Percentiles rank a stretch among this genome's conserved stretches.
These are phyloP conservation scores for Porogramme epimiltina DNA, from an alignment of 1,284 basidiomycete species.

Conservation along the genomic window DNA sequence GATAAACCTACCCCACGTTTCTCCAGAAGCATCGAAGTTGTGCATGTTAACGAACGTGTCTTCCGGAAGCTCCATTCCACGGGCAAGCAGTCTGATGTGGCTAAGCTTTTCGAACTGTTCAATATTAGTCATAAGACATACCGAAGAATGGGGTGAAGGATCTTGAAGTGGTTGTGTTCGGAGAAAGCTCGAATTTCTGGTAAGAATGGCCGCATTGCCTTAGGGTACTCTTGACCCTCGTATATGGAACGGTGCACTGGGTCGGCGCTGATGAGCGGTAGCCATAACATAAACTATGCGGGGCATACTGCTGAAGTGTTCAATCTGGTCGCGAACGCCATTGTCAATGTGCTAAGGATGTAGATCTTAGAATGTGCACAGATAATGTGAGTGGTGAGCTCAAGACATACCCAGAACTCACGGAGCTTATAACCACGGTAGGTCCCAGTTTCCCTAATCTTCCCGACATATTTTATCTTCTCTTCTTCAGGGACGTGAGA, in stretches of 20 bases:
- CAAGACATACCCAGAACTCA: conserved; percentile 51
- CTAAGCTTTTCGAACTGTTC: background rate
- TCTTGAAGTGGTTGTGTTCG: conserved; percentile 50
- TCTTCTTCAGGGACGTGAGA: conserved; percentile 53
- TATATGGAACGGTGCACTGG: conserved; percentile 52
- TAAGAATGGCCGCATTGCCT: conserved; percentile 52
- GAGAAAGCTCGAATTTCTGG: conserved; percentile 59
- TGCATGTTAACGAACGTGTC: conserved; percentile 35
- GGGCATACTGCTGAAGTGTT: conserved; percentile 57
- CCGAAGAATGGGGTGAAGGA: conserved; percentile 54
- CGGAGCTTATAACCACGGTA: conserved; percentile 64
- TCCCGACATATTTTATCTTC: conserved; percentile 51
- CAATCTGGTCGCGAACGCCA: conserved; percentile 50
- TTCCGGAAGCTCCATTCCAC: conserved; percentile 36
- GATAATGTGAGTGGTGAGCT: too few relatives aligned
- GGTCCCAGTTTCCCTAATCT: conserved; percentile 51
- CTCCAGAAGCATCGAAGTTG: conserved; percentile 27
- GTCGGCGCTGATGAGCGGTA: too few relatives aligned
- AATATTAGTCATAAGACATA: conserved; percentile 15
- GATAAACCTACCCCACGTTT: conserved; percentile 28
- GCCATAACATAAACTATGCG: too few relatives aligned
- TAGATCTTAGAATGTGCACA: too few relatives aligned
- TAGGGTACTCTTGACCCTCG: conserved; percentile 44
- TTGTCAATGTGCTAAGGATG: conserved; percentile 28
- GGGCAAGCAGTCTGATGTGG: conserved; percentile 42